A percentile compares a stretch with the other conserved stretches of the same genome.
Conservation (phyloP, 148 eudicot genomes). For the Polygonum aviculare region DNA sequence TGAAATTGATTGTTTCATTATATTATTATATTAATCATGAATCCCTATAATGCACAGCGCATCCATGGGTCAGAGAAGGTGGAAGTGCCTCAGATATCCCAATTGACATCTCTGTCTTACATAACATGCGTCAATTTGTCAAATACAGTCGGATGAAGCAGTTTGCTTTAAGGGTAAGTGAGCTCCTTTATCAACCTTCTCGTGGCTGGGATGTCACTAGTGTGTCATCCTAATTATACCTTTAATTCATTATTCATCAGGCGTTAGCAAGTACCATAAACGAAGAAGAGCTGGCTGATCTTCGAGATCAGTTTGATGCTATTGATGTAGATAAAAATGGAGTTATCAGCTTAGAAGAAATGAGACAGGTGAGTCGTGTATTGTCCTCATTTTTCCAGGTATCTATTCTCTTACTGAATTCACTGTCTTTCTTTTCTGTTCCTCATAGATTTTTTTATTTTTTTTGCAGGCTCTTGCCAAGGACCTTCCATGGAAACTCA, state of each 20-base stretch:
- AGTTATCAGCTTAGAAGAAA: constrained; percentile 86
- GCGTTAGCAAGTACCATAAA: constrained; percentile 86
- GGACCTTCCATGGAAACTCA: constrained; percentile 95
- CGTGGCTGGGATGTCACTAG: background rate
- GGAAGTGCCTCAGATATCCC: constrained; percentile 92
- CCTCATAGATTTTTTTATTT: background rate
- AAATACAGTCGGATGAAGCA: constrained; percentile 89
- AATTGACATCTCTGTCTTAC: constrained; percentile 79
- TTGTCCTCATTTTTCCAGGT: background rate
- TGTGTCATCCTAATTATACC: background rate
- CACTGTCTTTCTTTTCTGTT: background rate
- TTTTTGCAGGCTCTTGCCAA: constrained; percentile 76
- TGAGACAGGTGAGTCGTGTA: constrained; percentile 66
- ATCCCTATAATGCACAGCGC: constrained; percentile 39
- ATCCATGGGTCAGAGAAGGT: constrained; percentile 98
- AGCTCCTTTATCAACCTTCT: background rate
- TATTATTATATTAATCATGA: background rate
- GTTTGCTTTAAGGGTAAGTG: constrained; percentile 78
- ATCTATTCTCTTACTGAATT: background rate
- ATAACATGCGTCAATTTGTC: constrained; percentile 86
- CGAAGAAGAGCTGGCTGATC: constrained; percentile 72
- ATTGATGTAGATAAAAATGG: constrained; percentile 93
- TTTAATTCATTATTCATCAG: constrained; percentile 25
- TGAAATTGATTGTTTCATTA: background rate
- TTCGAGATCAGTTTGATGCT: constrained; percentile 91